A percentile compares a stretch with the other conserved stretches of the same genome.
Evolutionary conservation across 2,329 filamentous ascomycete species (phyloP).

Genomic region (Botrytis deweyae): DNA sequence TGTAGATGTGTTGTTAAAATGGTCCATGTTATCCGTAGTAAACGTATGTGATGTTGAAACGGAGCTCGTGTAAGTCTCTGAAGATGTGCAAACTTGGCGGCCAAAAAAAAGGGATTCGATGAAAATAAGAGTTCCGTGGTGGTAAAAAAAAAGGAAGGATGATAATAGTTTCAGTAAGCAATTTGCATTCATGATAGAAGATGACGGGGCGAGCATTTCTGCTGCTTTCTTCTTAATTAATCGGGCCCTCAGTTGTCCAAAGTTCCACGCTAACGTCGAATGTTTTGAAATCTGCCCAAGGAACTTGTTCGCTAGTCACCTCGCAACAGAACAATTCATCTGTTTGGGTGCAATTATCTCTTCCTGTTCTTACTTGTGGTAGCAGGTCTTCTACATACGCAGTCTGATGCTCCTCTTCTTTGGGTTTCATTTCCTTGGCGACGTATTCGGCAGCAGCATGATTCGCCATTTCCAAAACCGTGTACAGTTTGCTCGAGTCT

Average conservation of each 20-base stretch:
- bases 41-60: neutral
- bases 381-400: neutral
- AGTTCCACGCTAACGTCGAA: neutral
- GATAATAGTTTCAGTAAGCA: neutral
- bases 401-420: conserved; percentile 11
- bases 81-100: neutral
- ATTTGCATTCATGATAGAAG: neutral
- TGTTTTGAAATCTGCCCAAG: neutral
- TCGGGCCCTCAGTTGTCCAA: neutral
- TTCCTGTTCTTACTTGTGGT: neutral
- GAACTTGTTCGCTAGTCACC: neutral
- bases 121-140: neutral
- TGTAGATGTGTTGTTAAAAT: neutral
- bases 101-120: neutral
- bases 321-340: neutral
- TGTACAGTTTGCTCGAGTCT: conserved; percentile 8
- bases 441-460: conserved; percentile 26
- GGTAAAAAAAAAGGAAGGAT: neutral
- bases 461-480: conserved; percentile 27
- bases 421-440: conserved; percentile 20
- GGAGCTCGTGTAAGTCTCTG: neutral
- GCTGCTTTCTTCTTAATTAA: neutral
- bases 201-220: neutral
- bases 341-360: conserved; percentile 5
- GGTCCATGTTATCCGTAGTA: neutral